A percentile compares a stretch with the other conserved stretches of the same genome.
Conservation (phyloP, 139 green algal species). For the Chlamydomonas sp. region DNA sequence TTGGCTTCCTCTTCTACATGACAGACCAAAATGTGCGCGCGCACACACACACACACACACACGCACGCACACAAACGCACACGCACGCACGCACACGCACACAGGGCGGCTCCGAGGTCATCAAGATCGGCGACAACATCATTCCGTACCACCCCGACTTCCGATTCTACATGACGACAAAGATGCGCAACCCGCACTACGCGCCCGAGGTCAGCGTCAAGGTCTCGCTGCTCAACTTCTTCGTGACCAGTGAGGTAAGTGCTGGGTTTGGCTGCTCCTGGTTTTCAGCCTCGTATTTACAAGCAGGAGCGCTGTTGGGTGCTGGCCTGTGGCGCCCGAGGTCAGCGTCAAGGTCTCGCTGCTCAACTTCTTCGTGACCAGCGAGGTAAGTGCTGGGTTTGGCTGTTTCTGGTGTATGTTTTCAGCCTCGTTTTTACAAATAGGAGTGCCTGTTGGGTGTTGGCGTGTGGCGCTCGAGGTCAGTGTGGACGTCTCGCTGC, state of each 20-base stretch:
- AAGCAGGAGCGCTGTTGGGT: no score
- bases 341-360: conserved; percentile 37
- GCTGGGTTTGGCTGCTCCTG: conserved; percentile 67
- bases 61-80: no score
- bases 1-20: no score
- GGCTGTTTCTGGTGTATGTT: no score
- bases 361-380: conserved; percentile 67
- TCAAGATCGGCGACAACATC: conserved; percentile 80
- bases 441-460: no score
- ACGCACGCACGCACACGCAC: no score
- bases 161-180: conserved; percentile 76
- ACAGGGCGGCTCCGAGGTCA: conserved; percentile 67
- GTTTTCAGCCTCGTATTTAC: no score
- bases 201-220: conserved; percentile 67
- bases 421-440: no score
- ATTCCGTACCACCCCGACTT: conserved; percentile 81
- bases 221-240: conserved; percentile 67
- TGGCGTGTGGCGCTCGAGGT: conserved; percentile 66
- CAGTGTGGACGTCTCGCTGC: conserved; percentile 60
- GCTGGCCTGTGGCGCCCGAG: no score
- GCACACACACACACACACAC: no score
- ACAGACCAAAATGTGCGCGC: no score
- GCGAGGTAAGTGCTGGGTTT: no score
- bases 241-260: conserved; percentile 51
- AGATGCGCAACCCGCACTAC: conserved; percentile 68